These are phyloP conservation scores for Pleurotus eryngii DNA, from an alignment of 768 basidiomycete species.

Conservation along the genomic window DNA sequence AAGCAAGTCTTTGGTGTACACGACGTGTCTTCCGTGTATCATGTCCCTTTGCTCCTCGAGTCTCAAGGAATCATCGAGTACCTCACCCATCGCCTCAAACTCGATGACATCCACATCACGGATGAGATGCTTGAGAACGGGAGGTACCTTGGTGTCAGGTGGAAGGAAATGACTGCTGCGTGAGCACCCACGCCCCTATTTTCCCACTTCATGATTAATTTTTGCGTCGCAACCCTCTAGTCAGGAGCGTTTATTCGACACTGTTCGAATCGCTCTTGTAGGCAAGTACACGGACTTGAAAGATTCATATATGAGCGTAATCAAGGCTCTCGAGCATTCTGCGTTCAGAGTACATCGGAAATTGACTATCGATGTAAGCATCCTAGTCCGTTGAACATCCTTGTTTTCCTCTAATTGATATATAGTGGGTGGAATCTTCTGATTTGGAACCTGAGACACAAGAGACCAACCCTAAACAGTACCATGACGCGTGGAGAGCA, in stretches of 20 bases:
- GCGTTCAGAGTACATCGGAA: conserved; percentile 89
- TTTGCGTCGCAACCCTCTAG: conserved; percentile 34
- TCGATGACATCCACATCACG: conserved; percentile 54
- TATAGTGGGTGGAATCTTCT: conserved; percentile 94
- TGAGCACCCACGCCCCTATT: conserved; percentile 29
- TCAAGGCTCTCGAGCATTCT: conserved; percentile 95
- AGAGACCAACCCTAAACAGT: conserved; percentile 75
- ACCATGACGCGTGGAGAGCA: conserved; percentile 94
- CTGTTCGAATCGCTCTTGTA: conserved; percentile 85
- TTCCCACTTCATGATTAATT: background rate
- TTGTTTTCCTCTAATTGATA: background rate
- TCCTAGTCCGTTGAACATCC: conserved; percentile 3
- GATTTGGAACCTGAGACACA: conserved; percentile 84
- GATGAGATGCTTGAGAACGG: conserved; percentile 61
- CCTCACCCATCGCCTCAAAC: conserved; percentile 77
- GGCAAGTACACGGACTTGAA: conserved; percentile 97
- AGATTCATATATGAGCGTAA: conserved; percentile 98
- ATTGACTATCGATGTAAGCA: conserved; percentile 69
- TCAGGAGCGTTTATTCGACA: conserved; percentile 91
- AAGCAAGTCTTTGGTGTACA: conserved; percentile 94
- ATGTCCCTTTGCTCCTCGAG: conserved; percentile 88
- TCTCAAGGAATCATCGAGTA: conserved; percentile 91
- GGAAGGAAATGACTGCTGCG: conserved; percentile 84
- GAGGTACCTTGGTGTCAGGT: conserved; percentile 59
- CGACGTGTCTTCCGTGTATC: conserved; percentile 95